Percentiles rank a stretch among this genome's conserved stretches.
Conservation (phyloP, 768 basidiomycete genomes). For the Jaapia argillacea region DNA sequence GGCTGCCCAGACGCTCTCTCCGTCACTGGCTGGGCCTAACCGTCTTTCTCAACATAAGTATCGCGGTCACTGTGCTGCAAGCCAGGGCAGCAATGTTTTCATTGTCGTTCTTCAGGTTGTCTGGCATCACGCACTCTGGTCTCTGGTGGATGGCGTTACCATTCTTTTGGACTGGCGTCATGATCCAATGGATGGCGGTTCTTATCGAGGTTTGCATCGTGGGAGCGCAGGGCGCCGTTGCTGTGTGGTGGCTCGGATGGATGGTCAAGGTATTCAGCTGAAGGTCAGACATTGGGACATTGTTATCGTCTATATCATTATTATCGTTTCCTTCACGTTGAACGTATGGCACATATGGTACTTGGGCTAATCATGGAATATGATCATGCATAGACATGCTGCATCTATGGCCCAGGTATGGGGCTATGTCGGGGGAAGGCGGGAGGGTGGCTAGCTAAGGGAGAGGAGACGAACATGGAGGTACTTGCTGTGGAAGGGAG, state of each 20-base stretch:
- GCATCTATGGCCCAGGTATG: background rate
- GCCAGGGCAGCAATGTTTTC: constrained; percentile 47
- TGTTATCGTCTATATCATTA: constrained; percentile 4
- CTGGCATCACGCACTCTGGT: constrained; percentile 48
- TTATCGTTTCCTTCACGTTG: constrained; percentile 1
- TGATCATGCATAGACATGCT: background rate
- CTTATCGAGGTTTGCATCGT: constrained; percentile 49
- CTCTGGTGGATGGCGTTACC: constrained; percentile 56
- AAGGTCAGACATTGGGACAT: background rate
- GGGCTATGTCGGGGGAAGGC: background rate
- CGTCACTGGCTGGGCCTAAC: constrained; percentile 61
- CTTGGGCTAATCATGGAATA: too few relatives aligned
- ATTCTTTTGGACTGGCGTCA: constrained; percentile 50
- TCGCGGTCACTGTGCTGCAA: constrained; percentile 45
- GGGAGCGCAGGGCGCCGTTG: constrained; percentile 44
- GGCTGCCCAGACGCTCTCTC: constrained; percentile 50
- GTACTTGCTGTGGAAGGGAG: background rate
- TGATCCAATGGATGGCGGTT: constrained; percentile 62
- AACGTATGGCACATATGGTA: too few relatives aligned
- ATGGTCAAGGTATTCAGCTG: constrained; percentile 33
- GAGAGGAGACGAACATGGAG: background rate
- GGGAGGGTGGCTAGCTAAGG: background rate
- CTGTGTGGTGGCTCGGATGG: constrained; percentile 76
- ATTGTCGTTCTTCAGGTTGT: constrained; percentile 40
- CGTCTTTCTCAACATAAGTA: constrained; percentile 36